Evolutionary conservation across 2,329 filamentous ascomycete genomes (phyloP), one percentile per base, ranked within the genome.

Genomic region (Paraconiothyrium sp.): DNA sequence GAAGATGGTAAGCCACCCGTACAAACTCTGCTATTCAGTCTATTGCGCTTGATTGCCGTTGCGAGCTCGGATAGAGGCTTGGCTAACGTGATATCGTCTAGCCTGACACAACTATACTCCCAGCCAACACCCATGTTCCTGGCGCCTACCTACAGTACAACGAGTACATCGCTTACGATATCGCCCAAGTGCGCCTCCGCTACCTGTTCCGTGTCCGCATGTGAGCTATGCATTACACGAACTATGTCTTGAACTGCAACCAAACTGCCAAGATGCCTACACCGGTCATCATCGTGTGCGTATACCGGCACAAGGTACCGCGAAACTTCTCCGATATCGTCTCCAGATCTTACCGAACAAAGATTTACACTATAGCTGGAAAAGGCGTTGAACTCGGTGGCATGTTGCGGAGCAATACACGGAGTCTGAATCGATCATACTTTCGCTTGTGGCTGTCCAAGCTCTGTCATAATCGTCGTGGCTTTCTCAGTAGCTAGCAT

Each of bases 101-200:
- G 72, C 73, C 73, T 13, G 72, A 76, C 52, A 67, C 73, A 9
- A 61, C 63, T 2, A 73, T 79, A 2, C 72, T 66, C 8, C 85
- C 87, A 0, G 84, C 83, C 0, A 57, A 76, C 1, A 90, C 86
- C 0, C 77, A 82, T 0, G 74, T 86, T 0, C 35, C 65, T 0
- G 70, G 77, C 11, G 83, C 86, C 0, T 78, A 74, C 32, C 80
- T 93, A 24, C 75, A 79, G 54, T 92, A 92, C 79, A 92, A 93
- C 72, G 90, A 93, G 79, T 92, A 89, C 75, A 92, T 92, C 63
- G 84, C 84, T 55, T 93, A 93, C 70, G 85, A 92, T 66, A 80
- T 91, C 3, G 82, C 88, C 0, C 90, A 93, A 74, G 84, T 93
- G 37, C 88, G 88, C 47, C 81, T 92, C 5, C 85, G 90, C 5